Conservation (phyloP, 2,329 filamentous ascomycete species). For the Parastagonospora avenae region DNA sequence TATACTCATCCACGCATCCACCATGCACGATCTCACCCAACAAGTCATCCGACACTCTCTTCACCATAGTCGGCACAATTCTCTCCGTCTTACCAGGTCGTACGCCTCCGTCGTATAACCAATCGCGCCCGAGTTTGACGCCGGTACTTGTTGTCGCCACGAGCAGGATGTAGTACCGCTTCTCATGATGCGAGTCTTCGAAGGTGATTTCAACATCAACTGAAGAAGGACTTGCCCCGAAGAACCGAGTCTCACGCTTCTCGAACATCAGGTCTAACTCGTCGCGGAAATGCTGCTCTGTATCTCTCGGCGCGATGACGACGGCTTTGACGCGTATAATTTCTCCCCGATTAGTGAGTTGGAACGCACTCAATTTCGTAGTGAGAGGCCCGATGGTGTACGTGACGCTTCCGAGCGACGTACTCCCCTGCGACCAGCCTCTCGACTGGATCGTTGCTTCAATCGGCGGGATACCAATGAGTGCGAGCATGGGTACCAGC, state of each 20-base stretch:
- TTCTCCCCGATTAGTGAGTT: slow-evolving; percentile 32
- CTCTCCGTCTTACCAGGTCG: slow-evolving; percentile 26
- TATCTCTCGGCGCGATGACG: slow-evolving; percentile 44
- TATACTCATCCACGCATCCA: slow-evolving; percentile 59
- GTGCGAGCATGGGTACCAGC: slow-evolving; percentile 58
- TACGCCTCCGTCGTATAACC: slow-evolving; percentile 49
- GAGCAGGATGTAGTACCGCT: slow-evolving; percentile 60
- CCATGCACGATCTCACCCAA: slow-evolving; percentile 52
- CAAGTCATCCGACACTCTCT: slow-evolving; percentile 53
- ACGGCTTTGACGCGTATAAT: slow-evolving; percentile 41
- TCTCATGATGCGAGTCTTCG: slow-evolving; percentile 51
- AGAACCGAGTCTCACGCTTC: slow-evolving; percentile 18
- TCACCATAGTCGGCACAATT: slow-evolving; percentile 46
- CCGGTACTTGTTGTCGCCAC: slow-evolving; percentile 58
- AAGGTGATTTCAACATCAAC: slow-evolving; percentile 32
- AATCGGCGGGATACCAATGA: slow-evolving; percentile 57
- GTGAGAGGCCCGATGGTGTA: slow-evolving; percentile 54
- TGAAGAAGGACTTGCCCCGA: slow-evolving; percentile 13
- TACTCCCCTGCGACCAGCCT: slow-evolving; percentile 59
- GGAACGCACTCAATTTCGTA: slow-evolving; percentile 43
- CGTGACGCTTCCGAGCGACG: slow-evolving; percentile 55
- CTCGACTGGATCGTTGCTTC: slow-evolving; percentile 51
- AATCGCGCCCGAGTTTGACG: slow-evolving; percentile 58
- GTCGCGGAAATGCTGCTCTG: slow-evolving; percentile 35
- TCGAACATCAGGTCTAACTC: slow-evolving; percentile 33